phyloP scores from a whole-genome alignment of 2,329 filamentous ascomycete species.

The Plectosphaerella cucumerina region DNA sequence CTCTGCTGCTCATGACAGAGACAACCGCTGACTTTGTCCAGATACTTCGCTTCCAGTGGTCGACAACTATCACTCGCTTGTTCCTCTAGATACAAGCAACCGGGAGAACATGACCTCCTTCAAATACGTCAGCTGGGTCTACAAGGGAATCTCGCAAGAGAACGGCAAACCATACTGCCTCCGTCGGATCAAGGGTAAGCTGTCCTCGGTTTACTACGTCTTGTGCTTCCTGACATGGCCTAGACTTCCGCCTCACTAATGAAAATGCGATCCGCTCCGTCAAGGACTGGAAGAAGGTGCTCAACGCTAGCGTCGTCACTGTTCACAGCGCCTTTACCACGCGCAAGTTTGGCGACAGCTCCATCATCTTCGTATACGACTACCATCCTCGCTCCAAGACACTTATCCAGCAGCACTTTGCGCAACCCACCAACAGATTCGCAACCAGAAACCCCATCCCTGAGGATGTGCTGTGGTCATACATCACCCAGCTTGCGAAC shows the following conservation, averaged over 20 bases:
- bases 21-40: slow-evolving; percentile 8
- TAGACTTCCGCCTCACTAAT: slow-evolving; percentile 80
- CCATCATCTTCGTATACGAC: slow-evolving; percentile 87
- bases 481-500: slow-evolving; percentile 86
- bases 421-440: slow-evolving; percentile 35
- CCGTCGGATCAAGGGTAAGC: slow-evolving; percentile 71
- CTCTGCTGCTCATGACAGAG: not conserved
- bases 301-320: slow-evolving; percentile 76
- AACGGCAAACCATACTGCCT: slow-evolving; percentile 87
- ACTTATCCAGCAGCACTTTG: slow-evolving; percentile 75
- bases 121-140: slow-evolving; percentile 88
- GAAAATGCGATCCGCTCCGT: slow-evolving; percentile 83
- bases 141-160: slow-evolving; percentile 87
- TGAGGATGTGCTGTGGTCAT: slow-evolving; percentile 83
- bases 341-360: slow-evolving; percentile 88
- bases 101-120: slow-evolving; percentile 77
- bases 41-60: slow-evolving; percentile 68
- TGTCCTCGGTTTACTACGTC: too few species aligned
- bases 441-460: slow-evolving; percentile 45
- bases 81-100: slow-evolving; percentile 78
- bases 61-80: slow-evolving; percentile 88
- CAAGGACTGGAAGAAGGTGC: slow-evolving; percentile 84
- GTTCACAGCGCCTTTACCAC: slow-evolving; percentile 93
- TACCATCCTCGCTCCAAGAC: slow-evolving; percentile 92
- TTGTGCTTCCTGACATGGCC: slow-evolving; percentile 8